Conservation (phyloP, 2,329 filamentous ascomycete species). For the Chrysoporthe deuterocubensis region DNA sequence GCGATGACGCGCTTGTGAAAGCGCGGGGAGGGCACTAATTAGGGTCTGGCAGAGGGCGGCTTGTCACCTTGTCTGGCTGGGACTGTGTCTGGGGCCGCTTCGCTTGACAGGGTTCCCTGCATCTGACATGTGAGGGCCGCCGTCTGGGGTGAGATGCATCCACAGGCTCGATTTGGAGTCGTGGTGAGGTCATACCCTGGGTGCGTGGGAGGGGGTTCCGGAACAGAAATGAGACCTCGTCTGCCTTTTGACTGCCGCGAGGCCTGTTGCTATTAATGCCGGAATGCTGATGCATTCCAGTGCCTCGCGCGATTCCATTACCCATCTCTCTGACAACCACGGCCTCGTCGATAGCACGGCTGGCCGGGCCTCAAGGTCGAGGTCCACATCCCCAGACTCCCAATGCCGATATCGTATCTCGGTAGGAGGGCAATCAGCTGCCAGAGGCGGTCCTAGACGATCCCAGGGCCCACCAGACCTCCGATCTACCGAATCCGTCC, state of each 20-base stretch:
- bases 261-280: neutral
- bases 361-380: neutral
- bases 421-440: conserved; percentile 4
- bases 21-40: conserved; percentile 33
- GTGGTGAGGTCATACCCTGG: conserved; percentile 10
- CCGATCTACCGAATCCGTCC: conserved; percentile 26
- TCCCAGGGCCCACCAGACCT: conserved; percentile 10
- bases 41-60: too few species aligned
- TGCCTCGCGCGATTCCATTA: neutral
- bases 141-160: neutral
- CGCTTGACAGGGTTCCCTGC: conserved; percentile 10
- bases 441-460: neutral
- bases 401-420: conserved; percentile 27
- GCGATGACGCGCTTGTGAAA: conserved; percentile 36
- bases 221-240: neutral
- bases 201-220: too few species aligned
- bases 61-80: too few species aligned
- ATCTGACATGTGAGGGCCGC: conserved; percentile 26
- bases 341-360: neutral
- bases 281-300: conserved; percentile 5
- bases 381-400: neutral
- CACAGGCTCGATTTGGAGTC: neutral
- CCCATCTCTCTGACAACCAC: neutral
- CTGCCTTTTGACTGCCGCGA: too few species aligned
- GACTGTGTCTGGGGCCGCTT: neutral